Percentiles rank a stretch among this genome's conserved stretches.
Evolutionary conservation across 2,329 filamentous ascomycete species (phyloP).

Genomic region (Amauroascus niger): DNA sequence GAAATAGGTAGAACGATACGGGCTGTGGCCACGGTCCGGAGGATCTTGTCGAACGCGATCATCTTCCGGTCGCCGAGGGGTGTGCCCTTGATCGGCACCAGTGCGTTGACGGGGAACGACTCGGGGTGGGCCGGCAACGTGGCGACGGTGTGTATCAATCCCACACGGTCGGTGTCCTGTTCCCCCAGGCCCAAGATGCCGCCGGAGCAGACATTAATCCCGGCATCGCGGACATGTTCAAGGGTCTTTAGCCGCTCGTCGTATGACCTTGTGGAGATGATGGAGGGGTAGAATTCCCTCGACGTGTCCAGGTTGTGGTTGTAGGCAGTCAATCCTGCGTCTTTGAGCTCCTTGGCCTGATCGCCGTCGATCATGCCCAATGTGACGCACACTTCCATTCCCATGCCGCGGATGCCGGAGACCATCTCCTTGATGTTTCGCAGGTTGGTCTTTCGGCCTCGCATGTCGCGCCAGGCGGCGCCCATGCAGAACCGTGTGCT

Average conservation of each 20-base stretch:
- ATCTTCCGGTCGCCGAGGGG: slow-evolving; percentile 66
- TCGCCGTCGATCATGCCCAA: slow-evolving; percentile 79
- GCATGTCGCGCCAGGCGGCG: slow-evolving; percentile 89
- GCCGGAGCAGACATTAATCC: slow-evolving; percentile 82
- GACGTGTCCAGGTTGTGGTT: slow-evolving; percentile 93
- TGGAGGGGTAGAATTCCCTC: slow-evolving; percentile 74
- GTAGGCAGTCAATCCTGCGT: slow-evolving; percentile 78
- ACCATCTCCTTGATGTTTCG: slow-evolving; percentile 84
- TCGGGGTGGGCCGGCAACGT: slow-evolving; percentile 76
- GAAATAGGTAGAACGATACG: slow-evolving; percentile 73
- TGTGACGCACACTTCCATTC: slow-evolving; percentile 89
- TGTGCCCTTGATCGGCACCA: slow-evolving; percentile 85
- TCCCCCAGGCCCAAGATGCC: slow-evolving; percentile 82
- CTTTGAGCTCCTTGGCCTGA: slow-evolving; percentile 73
- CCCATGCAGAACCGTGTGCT: slow-evolving; percentile 94
- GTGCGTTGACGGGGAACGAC: slow-evolving; percentile 81
- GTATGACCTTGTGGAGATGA: slow-evolving; percentile 79
- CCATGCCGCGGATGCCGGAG: slow-evolving; percentile 64
- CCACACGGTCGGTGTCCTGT: slow-evolving; percentile 66
- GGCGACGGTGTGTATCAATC: slow-evolving; percentile 70
- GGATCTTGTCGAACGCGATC: slow-evolving; percentile 65
- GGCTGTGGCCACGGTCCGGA: slow-evolving; percentile 76
- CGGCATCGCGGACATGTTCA: slow-evolving; percentile 68
- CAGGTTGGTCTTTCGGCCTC: slow-evolving; percentile 71
- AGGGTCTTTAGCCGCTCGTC: slow-evolving; percentile 78